Evolutionary conservation across 257 asterid genomes (phyloP).

Genomic region (Solanum tarijense): DNA sequence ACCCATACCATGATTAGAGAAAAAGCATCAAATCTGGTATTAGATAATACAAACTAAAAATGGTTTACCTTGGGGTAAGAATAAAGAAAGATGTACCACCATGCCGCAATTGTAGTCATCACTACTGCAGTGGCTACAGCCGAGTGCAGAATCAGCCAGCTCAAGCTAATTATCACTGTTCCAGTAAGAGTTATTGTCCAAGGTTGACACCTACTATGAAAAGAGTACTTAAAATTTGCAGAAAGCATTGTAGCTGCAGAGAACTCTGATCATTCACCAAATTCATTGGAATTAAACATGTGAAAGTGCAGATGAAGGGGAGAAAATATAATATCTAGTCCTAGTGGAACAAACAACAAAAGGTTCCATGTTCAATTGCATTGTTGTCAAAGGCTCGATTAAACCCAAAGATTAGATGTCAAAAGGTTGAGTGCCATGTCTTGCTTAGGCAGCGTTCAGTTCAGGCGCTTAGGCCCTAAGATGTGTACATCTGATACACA

Average conservation of each 20-base stretch:
- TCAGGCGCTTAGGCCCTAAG: neutral
- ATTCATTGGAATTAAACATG: neutral
- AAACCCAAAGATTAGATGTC: neutral
- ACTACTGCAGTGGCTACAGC: constrained; percentile 33
- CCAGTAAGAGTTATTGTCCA: constrained; percentile 85
- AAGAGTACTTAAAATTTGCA: neutral
- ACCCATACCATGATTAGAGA: neutral
- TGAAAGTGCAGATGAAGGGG: neutral
- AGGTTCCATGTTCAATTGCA: neutral
- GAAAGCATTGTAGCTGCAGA: neutral
- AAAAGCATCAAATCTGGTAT: neutral
- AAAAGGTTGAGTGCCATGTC: neutral
- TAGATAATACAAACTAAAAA: neutral
- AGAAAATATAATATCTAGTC: neutral
- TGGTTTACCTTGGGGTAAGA: constrained; percentile 81
- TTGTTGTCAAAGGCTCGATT: neutral
- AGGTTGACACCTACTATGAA: constrained; percentile 74
- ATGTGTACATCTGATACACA: neutral
- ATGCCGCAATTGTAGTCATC: constrained; percentile 31
- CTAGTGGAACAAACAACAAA: neutral
- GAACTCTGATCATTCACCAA: neutral
- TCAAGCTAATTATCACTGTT: constrained; percentile 32
- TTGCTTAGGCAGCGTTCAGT: neutral
- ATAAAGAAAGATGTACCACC: constrained; percentile 93
- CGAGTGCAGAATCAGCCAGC: constrained; percentile 70